Evolutionary conservation across 371 early-diverging fungal species (phyloP), one percentile per base, ranked within the genome.

Genomic region (Fennellomyces sp.): DNA sequence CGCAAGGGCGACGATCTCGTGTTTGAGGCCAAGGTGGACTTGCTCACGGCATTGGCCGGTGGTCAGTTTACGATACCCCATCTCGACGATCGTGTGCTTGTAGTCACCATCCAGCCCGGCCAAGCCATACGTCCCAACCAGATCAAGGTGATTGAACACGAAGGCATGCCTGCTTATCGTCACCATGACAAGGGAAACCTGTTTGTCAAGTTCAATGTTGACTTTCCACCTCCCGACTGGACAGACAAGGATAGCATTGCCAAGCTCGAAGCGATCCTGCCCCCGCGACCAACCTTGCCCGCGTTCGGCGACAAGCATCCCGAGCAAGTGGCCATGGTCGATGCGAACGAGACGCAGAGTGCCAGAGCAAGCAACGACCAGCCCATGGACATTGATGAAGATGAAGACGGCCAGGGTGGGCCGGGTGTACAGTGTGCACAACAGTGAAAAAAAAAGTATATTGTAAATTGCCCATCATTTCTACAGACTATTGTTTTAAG

Each of bases 371-470:
- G n/a, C 5, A 45, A 45, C 21, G 23, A 45, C 21, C 65, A 65
- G 8, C 82, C 81, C 52, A 75, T 78, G 58, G 82, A 84, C 39
- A 91, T 87, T 31, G 86, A 87, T 63, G 87, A 92, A 33, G 93
- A 89, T 58, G 88, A 86, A 56, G 86, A 90, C 21, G 86, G 82
- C 15, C 74, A 78, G 48, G 69, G 72, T 45, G 84, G 85, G 15
- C 91, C 94, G 12, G 90, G 90, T 45, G 97, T 98, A 45, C 97
- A 97, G 81, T 98, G 98, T 75, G 95, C 96, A 26, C 96, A 96
- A 73, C 95, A 95, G 82, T 96, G 94, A 76, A 53, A 36, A 49
- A 39, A 45, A 45, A 19, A 19, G 21, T 45, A 45, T 45, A 45
- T 45, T 45, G 39, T 39, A 41, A 21, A 28, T 52, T 52, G 33